Evolutionary conservation across 1,284 basidiomycete species (phyloP).

Genomic region (Pseudozyma sp.): DNA sequence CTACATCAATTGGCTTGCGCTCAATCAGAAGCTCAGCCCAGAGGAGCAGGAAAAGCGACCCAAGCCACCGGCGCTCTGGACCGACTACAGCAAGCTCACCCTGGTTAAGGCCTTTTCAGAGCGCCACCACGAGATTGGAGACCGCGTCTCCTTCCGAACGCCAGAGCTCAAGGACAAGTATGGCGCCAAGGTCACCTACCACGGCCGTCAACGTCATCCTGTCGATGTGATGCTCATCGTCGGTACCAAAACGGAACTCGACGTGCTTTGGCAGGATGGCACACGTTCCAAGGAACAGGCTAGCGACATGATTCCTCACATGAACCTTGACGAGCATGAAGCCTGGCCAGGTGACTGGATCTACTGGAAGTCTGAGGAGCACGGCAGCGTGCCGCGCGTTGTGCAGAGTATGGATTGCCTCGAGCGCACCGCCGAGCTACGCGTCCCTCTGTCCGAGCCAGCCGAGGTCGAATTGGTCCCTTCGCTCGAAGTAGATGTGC

Average conservation of each 20-base stretch:
- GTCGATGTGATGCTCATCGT: slow-evolving; percentile 71
- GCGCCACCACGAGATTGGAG: slow-evolving; percentile 63
- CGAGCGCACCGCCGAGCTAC: slow-evolving; percentile 64
- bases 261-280: slow-evolving; percentile 91
- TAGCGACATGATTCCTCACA: slow-evolving; percentile 80
- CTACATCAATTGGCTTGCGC: slow-evolving; percentile 86
- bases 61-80: slow-evolving; percentile 47
- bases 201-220: slow-evolving; percentile 36
- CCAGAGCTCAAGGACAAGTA: slow-evolving; percentile 40
- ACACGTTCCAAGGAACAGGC: slow-evolving; percentile 74
- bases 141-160: slow-evolving; percentile 66
- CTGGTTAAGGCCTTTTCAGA: slow-evolving; percentile 45
- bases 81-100: slow-evolving; percentile 43
- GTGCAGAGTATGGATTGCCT: slow-evolving; percentile 73
- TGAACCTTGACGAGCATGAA: slow-evolving; percentile 71
- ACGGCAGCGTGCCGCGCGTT: slow-evolving; percentile 74
- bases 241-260: slow-evolving; percentile 78
- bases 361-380: slow-evolving; percentile 82
- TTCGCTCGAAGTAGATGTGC: slow-evolving; percentile 86
- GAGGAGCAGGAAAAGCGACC: slow-evolving; percentile 44
- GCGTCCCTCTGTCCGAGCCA: slow-evolving; percentile 49
- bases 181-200: slow-evolving; percentile 35
- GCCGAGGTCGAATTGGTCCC: slow-evolving; percentile 77
- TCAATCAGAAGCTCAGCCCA: slow-evolving; percentile 77
- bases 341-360: slow-evolving; percentile 83